These are phyloP conservation scores for Candolleomyces eurysporus DNA, from an alignment of 768 basidiomycete species.

Conservation along the genomic window DNA sequence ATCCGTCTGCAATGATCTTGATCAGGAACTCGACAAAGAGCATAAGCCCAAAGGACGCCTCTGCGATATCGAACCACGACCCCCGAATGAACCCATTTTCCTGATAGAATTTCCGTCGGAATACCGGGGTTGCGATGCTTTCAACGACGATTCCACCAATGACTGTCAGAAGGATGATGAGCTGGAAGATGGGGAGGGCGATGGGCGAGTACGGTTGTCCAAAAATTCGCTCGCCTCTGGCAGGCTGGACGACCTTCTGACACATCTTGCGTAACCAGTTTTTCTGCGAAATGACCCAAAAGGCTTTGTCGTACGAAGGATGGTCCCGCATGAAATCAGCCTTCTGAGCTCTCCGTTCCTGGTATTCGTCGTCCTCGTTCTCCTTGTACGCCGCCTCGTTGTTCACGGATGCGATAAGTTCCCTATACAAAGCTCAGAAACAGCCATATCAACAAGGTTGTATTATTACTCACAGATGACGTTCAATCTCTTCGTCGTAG, in stretches of 20 bases:
- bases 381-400: constrained; percentile 47
- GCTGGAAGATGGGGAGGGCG: constrained; percentile 70
- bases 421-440: constrained; percentile 38
- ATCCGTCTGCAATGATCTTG: constrained; percentile 92
- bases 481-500: constrained; percentile 65
- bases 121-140: constrained; percentile 78
- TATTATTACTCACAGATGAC: constrained; percentile 55
- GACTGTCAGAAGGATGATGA: constrained; percentile 71
- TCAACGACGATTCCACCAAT: constrained; percentile 82
- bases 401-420: constrained; percentile 64
- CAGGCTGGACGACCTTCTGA: constrained; percentile 80
- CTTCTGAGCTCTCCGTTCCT: constrained; percentile 72
- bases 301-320: constrained; percentile 85
- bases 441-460: background rate
- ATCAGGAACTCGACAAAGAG: constrained; percentile 82
- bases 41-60: constrained; percentile 64
- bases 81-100: constrained; percentile 57
- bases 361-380: constrained; percentile 57
- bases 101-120: constrained; percentile 70
- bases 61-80: constrained; percentile 88
- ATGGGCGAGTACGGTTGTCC: constrained; percentile 68
- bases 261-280: constrained; percentile 70
- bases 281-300: constrained; percentile 86
- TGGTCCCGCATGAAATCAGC: constrained; percentile 87
- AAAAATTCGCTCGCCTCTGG: constrained; percentile 83